Conservation (phyloP, 2,329 filamentous ascomycete genomes). For the Geosmithia putterillii region DNA sequence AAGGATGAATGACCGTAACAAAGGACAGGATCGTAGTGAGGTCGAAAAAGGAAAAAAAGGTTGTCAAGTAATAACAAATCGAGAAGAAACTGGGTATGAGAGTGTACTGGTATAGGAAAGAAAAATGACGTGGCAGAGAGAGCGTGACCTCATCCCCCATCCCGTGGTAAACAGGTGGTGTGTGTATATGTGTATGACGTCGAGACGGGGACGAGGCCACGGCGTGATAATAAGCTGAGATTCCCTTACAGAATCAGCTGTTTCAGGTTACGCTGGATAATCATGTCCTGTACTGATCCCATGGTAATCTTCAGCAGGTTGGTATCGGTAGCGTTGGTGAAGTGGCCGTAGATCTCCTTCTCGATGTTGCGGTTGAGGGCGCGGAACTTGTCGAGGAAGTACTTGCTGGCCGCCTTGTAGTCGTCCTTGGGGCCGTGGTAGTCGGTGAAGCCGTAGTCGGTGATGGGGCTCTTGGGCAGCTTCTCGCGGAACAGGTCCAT, state of each 20-base stretch:
- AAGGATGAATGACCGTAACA: too few relatives aligned
- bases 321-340: conserved; percentile 52
- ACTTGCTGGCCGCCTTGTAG: conserved; percentile 64
- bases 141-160: neutral
- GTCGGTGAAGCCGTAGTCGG: conserved; percentile 64
- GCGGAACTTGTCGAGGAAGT: conserved; percentile 72
- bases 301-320: conserved; percentile 78
- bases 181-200: neutral
- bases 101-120: too few relatives aligned
- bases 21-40: too few relatives aligned
- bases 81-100: too few relatives aligned
- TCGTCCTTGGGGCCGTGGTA: conserved; percentile 61
- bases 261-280: conserved; percentile 73
- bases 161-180: neutral
- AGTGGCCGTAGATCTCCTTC: conserved; percentile 52
- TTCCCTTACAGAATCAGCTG: conserved; percentile 43
- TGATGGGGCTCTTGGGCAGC: conserved; percentile 57
- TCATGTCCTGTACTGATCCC: conserved; percentile 78
- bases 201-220: neutral
- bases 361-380: conserved; percentile 59
- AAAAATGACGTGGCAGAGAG: too few relatives aligned
- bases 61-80: too few relatives aligned
- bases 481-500: conserved; percentile 78
- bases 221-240: neutral
- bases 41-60: too few relatives aligned